Percentiles rank a stretch among this genome's conserved stretches.
Evolutionary conservation across 495 filamentous ascomycete species (phyloP).

Genomic region (Penicillium cinerascens): DNA sequence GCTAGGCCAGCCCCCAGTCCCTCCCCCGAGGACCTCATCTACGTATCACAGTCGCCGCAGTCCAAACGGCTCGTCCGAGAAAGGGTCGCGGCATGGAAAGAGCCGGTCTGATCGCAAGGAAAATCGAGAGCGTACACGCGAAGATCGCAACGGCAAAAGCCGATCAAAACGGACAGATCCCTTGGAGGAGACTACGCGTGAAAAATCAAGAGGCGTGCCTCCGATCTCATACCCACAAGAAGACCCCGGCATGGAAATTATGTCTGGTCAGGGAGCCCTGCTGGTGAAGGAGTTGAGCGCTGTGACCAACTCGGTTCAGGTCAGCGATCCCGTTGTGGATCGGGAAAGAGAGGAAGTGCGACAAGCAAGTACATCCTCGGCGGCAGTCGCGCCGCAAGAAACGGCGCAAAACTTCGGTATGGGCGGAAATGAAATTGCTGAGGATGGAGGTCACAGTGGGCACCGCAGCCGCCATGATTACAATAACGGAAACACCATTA

Average conservation of each 20-base stretch:
- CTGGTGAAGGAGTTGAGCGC: constrained; percentile 40
- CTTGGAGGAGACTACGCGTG: constrained; percentile 25
- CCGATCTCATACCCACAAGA: constrained; percentile 12
- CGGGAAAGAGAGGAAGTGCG: constrained; percentile 73
- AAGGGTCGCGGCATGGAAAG: constrained; percentile 35
- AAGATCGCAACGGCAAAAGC: constrained; percentile 33
- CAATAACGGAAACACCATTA: constrained; percentile 42
- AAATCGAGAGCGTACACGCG: constrained; percentile 28
- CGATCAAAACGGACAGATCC: constrained; percentile 34
- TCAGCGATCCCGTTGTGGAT: constrained; percentile 77
- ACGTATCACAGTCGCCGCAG: constrained; percentile 38
- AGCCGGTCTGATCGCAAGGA: constrained; percentile 30
- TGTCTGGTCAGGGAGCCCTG: constrained; percentile 17
- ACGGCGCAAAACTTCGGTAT: constrained; percentile 53
- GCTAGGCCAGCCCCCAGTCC: constrained; percentile 38
- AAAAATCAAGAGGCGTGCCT: constrained; percentile 14
- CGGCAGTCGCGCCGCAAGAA: constrained; percentile 46
- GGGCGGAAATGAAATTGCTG: constrained; percentile 51
- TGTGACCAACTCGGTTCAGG: constrained; percentile 72
- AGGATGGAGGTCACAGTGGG: constrained; percentile 59
- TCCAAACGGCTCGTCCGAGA: constrained; percentile 32
- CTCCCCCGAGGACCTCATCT: constrained; percentile 45
- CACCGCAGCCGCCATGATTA: constrained; percentile 78
- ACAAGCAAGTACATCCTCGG: constrained; percentile 57
- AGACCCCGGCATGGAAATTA: constrained; percentile 25